These are phyloP conservation scores for Cryptococcus maquisensis DNA, from an alignment of 1,284 basidiomycete genomes.

Conservation along the genomic window DNA sequence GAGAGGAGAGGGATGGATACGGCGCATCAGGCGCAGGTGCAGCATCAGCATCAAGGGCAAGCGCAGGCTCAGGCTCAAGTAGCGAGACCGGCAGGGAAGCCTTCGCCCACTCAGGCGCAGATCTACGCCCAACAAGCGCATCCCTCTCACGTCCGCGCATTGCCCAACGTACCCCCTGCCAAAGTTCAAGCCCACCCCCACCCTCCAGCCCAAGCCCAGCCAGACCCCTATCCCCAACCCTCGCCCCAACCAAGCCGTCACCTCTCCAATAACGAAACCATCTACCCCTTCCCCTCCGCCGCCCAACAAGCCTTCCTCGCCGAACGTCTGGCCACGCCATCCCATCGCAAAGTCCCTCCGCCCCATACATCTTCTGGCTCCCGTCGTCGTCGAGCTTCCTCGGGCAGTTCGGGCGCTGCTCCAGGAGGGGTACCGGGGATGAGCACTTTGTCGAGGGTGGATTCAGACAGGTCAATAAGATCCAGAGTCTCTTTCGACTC, in stretches of 20 bases:
- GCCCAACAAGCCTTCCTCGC: constrained; percentile 25
- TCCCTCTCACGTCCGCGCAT: no score
- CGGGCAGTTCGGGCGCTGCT: not conserved
- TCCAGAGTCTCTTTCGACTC: constrained; percentile 29
- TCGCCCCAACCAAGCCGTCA: constrained; percentile 5
- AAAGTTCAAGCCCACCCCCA: no score
- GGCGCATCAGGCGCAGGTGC: no score
- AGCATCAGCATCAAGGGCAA: no score
- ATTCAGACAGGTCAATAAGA: constrained; percentile 14
- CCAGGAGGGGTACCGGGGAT: not conserved
- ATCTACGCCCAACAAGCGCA: no score
- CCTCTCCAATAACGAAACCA: constrained; percentile 22
- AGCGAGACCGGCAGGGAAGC: no score
- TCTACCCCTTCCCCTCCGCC: constrained; percentile 27
- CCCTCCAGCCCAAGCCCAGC: not conserved
- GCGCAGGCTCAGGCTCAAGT: no score
- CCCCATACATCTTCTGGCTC: constrained; percentile 17
- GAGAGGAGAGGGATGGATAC: not conserved
- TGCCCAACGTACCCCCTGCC: not conserved
- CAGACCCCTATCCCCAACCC: not conserved
- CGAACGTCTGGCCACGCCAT: constrained; percentile 15
- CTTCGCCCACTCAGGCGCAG: no score
- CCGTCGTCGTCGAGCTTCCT: no score
- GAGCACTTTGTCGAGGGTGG: not conserved
- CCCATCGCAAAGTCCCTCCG: constrained; percentile 19